phyloP scores from a whole-genome alignment of 306 rosid species.

The Rosa chinensis region DNA sequence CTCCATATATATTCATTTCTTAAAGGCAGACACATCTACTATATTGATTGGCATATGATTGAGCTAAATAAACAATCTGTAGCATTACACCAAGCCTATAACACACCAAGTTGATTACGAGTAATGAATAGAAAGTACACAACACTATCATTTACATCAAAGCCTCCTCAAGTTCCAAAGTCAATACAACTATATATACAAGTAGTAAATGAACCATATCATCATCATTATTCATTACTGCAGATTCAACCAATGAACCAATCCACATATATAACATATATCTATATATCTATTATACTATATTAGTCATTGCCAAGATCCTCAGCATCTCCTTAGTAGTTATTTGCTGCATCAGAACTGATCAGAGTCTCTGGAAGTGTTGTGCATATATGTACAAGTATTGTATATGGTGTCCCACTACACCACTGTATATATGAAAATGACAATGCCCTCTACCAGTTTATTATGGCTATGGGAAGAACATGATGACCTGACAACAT shows the following conservation, averaged over 20 bases:
- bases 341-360: background rate
- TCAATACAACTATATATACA: background rate
- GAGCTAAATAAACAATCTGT: background rate
- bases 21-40: background rate
- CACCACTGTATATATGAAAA: background rate
- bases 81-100: background rate
- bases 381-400: background rate
- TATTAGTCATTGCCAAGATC: background rate
- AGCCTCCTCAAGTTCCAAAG: background rate
- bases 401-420: constrained; percentile 6
- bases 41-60: constrained; percentile 2
- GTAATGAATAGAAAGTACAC: background rate
- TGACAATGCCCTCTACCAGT: constrained; percentile 1
- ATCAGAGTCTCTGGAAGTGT: background rate
- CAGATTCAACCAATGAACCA: background rate
- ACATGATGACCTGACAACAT: constrained; percentile 4
- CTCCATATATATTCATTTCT: background rate
- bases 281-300: too few relatives aligned
- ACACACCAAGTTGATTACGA: background rate
- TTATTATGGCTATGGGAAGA: background rate
- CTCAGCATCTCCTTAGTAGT: background rate
- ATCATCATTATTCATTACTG: background rate
- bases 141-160: background rate
- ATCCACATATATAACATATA: too few relatives aligned
- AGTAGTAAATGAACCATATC: background rate